These are phyloP conservation scores for Neurospora sp. DNA, from an alignment of 495 filamentous ascomycete species.

Conservation along the genomic window DNA sequence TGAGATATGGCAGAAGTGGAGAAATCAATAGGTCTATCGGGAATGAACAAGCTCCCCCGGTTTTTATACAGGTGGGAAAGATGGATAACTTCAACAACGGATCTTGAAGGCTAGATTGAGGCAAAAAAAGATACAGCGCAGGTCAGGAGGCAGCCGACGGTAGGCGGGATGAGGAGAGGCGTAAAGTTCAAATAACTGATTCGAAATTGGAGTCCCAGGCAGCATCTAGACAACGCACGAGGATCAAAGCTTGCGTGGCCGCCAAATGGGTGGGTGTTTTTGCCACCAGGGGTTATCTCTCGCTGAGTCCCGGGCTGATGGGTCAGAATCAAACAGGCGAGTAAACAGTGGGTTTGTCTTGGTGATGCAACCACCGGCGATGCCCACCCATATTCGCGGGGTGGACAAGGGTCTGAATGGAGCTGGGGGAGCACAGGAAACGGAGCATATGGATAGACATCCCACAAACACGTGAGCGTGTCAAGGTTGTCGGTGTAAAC, in stretches of 20 bases:
- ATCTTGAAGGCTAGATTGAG: neutral
- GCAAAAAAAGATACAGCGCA: neutral
- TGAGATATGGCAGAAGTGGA: neutral
- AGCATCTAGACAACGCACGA: neutral
- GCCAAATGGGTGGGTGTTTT: neutral
- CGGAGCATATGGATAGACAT: neutral
- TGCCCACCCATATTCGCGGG: constrained; percentile 6
- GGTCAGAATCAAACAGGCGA: neutral
- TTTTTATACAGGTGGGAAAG: neutral
- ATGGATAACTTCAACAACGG: neutral
- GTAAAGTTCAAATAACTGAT: neutral
- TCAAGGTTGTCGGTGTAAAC: neutral
- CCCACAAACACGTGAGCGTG: neutral
- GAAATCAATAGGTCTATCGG: neutral
- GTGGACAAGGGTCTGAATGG: constrained; percentile 9
- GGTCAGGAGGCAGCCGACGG: neutral
- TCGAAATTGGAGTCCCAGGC: neutral
- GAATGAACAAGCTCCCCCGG: neutral
- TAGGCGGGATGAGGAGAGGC: neutral
- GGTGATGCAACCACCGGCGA: neutral
- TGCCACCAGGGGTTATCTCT: neutral
- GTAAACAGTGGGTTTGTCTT: neutral
- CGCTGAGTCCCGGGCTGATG: neutral
- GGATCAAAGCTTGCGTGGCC: neutral
- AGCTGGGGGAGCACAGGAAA: constrained; percentile 8